A percentile compares a stretch with the other conserved stretches of the same genome.
Evolutionary conservation across 1,284 basidiomycete species (phyloP).

Genomic region (Kwoniella shivajii): DNA sequence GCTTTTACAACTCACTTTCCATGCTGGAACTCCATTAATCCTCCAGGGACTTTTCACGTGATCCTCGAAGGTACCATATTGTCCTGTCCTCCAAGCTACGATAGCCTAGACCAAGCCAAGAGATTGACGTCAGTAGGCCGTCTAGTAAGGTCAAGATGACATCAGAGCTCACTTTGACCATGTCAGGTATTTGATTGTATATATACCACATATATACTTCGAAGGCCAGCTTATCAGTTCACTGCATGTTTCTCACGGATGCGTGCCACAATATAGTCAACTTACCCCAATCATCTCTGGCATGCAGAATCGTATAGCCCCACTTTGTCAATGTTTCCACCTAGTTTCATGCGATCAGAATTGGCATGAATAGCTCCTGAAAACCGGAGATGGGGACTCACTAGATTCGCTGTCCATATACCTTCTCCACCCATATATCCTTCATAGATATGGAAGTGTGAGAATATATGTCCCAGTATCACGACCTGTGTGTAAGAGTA

Average conservation of each 20-base stretch:
- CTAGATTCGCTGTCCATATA: constrained; percentile 6
- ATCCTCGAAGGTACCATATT: constrained; percentile 11
- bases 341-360: not conserved
- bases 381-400: not conserved
- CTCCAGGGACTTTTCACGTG: constrained; percentile 18
- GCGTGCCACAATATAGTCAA: not conserved
- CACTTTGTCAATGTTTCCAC: constrained; percentile 19
- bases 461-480: constrained; percentile 9
- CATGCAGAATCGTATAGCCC: constrained; percentile 30
- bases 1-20: constrained; percentile 28
- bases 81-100: constrained; percentile 13
- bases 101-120: constrained; percentile 8
- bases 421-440: constrained; percentile 17
- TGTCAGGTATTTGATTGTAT: constrained; percentile 27
- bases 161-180: constrained; percentile 17
- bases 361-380: too few species aligned
- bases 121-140: not conserved
- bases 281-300: constrained; percentile 30
- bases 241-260: not conserved
- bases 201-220: constrained; percentile 31
- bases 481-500: not conserved
- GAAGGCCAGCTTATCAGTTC: not conserved
- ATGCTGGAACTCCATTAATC: constrained; percentile 28
- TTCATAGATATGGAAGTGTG: constrained; percentile 13
- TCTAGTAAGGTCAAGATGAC: not conserved